Percentiles rank a stretch among this genome's conserved stretches.
These are phyloP conservation scores for Phalaenopsis aphrodite DNA, from an alignment of 106 monocot species.

Conservation along the genomic window DNA sequence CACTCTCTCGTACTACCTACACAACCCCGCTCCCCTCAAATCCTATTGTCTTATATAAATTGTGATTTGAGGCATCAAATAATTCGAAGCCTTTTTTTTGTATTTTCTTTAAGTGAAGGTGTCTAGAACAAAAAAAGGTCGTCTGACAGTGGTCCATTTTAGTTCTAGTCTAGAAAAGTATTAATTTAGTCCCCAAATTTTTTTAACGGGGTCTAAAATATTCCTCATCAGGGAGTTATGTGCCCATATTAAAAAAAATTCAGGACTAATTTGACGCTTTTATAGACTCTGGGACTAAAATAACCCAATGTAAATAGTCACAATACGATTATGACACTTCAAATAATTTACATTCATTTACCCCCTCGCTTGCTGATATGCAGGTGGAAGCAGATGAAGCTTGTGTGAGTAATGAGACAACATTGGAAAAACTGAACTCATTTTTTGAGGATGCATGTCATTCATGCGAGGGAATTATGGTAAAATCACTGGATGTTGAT, in stretches of 20 bases:
- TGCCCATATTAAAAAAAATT: no score
- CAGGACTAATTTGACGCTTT: no score
- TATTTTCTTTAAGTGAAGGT: not conserved
- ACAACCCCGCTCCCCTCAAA: no score
- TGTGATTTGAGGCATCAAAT: not conserved
- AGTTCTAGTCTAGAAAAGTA: no score
- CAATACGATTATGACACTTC: no score
- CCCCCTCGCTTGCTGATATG: not conserved
- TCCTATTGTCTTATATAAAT: not conserved
- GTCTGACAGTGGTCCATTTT: no score
- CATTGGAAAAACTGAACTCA: slow-evolving; percentile 48
- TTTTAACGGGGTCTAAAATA: no score
- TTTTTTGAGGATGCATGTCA: slow-evolving; percentile 77
- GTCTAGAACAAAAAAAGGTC: not conserved
- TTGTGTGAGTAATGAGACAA: slow-evolving; percentile 32
- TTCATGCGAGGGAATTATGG: slow-evolving; percentile 97
- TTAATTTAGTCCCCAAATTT: no score
- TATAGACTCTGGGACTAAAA: no score
- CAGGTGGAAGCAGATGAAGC: slow-evolving; percentile 89
- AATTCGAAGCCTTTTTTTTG: not conserved
- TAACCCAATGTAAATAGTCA: no score
- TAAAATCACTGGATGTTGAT: slow-evolving; percentile 72
- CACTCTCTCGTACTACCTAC: no score
- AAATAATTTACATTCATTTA: not conserved
- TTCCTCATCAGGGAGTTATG: no score